Conservation (phyloP, 139 green algal species). For the Coccomyxa sp. region DNA sequence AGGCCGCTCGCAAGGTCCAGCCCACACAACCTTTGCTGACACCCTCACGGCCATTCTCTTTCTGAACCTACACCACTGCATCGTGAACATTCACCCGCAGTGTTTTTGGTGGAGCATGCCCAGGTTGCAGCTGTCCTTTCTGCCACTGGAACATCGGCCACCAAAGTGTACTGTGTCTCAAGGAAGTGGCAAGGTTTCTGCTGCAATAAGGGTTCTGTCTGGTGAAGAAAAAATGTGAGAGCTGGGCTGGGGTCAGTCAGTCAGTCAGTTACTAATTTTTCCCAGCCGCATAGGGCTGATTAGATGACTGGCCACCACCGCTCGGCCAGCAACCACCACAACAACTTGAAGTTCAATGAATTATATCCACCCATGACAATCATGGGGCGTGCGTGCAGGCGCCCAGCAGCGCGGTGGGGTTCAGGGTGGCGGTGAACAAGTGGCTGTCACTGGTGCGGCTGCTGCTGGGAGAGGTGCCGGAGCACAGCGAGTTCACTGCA, state of each 20-base stretch:
- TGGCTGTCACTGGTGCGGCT: conserved; percentile 91
- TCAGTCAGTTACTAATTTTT: too few species aligned
- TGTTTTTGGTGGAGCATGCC: neutral
- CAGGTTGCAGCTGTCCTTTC: neutral
- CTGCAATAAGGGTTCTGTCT: too few species aligned
- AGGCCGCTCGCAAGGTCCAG: conserved; percentile 73
- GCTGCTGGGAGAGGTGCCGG: conserved; percentile 96
- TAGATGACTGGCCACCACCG: too few species aligned
- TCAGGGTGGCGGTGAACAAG: conserved; percentile 82
- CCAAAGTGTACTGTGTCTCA: neutral
- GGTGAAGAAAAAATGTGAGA: too few species aligned
- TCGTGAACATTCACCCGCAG: neutral
- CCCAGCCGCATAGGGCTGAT: too few species aligned
- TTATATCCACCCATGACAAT: neutral
- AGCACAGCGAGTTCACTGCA: conserved; percentile 75
- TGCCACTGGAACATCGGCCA: neutral
- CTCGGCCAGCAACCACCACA: too few species aligned
- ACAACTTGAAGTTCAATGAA: neutral
- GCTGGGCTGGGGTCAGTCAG: too few species aligned
- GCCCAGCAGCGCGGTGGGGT: conserved; percentile 69
- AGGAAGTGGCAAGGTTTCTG: neutral
- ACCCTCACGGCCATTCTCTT: neutral
- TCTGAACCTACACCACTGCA: neutral
- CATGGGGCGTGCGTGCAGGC: conserved; percentile 33
- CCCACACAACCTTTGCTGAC: neutral